Evolutionary conservation across 2,329 filamentous ascomycete genomes (phyloP).

Genomic region (Mycosphaerella sp.): DNA sequence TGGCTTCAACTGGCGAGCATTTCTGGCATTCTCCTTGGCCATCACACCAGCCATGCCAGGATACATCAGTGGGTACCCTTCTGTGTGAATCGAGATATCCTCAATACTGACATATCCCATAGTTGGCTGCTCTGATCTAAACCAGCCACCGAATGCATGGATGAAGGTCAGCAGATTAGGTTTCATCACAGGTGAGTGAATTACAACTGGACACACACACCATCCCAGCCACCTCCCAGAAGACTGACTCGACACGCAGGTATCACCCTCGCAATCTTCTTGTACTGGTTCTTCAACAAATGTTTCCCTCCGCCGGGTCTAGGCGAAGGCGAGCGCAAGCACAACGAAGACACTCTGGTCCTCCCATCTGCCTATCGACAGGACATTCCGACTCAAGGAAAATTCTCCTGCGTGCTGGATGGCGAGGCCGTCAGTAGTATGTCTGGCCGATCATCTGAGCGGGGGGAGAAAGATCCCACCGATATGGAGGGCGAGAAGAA

Average conservation of each 20-base stretch:
- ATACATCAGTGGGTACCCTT: slow-evolving; percentile 7
- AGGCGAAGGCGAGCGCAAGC: background rate
- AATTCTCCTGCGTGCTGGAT: slow-evolving; percentile 1
- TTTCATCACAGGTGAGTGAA: slow-evolving; percentile 9
- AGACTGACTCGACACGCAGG: background rate
- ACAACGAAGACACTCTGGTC: slow-evolving; percentile 10
- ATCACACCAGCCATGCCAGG: slow-evolving; percentile 16
- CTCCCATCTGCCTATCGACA: slow-evolving; percentile 13
- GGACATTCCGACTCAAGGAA: slow-evolving; percentile 14
- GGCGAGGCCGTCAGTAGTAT: background rate
- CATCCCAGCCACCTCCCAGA: background rate
- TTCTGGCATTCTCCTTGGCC: slow-evolving; percentile 24
- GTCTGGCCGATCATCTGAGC: too few relatives aligned
- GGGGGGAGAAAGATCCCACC: too few relatives aligned
- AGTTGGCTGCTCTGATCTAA: slow-evolving; percentile 10
- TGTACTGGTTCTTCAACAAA: slow-evolving; percentile 8
- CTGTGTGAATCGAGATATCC: background rate
- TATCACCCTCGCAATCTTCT: slow-evolving; percentile 8
- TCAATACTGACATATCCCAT: background rate
- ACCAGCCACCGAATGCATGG: slow-evolving; percentile 8
- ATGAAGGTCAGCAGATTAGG: slow-evolving; percentile 16
- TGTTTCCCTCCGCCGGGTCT: slow-evolving; percentile 8
- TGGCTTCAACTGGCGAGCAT: slow-evolving; percentile 27
- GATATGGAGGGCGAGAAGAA: too few relatives aligned
- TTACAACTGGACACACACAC: background rate